Percentiles rank a stretch among this genome's conserved stretches.
phyloP scores from a whole-genome alignment of 2,329 filamentous ascomycete species.

The Cytospora chrysosperma region DNA sequence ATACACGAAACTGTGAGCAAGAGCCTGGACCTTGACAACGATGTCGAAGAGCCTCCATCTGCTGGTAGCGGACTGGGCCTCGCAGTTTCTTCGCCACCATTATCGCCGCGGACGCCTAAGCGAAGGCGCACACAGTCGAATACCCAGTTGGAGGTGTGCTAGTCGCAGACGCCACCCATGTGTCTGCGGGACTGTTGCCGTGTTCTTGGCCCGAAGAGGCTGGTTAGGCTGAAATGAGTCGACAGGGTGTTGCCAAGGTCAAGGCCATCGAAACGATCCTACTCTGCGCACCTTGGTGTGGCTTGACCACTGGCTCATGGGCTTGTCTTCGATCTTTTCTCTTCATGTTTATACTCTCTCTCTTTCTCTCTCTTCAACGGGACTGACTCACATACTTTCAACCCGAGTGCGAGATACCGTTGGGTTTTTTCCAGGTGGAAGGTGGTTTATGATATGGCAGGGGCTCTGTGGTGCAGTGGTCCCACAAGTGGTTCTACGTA shows the following conservation, averaged over 20 bases:
- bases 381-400: not conserved
- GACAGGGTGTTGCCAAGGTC: not conserved
- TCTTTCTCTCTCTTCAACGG: not conserved
- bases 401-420: not conserved
- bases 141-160: constrained; percentile 33
- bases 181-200: not conserved
- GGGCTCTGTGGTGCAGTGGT: too few relatives aligned
- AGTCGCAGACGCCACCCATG: constrained; percentile 17
- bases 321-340: not conserved
- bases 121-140: constrained; percentile 31
- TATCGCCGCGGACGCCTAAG: constrained; percentile 34
- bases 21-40: constrained; percentile 39
- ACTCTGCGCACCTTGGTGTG: not conserved
- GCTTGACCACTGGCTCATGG: not conserved
- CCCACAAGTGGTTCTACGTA: too few relatives aligned
- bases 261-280: not conserved
- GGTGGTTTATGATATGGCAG: not conserved
- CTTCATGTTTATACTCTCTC: too few relatives aligned
- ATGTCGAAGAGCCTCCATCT: constrained; percentile 13
- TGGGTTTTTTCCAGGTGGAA: too few relatives aligned
- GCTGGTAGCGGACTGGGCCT: constrained; percentile 6
- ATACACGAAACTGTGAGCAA: constrained; percentile 40
- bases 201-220: not conserved
- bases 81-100: constrained; percentile 27
- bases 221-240: not conserved